A percentile compares a stretch with the other conserved stretches of the same genome.
phyloP scores from a whole-genome alignment of 345 rosid species.

The Aethionema arabicum region DNA sequence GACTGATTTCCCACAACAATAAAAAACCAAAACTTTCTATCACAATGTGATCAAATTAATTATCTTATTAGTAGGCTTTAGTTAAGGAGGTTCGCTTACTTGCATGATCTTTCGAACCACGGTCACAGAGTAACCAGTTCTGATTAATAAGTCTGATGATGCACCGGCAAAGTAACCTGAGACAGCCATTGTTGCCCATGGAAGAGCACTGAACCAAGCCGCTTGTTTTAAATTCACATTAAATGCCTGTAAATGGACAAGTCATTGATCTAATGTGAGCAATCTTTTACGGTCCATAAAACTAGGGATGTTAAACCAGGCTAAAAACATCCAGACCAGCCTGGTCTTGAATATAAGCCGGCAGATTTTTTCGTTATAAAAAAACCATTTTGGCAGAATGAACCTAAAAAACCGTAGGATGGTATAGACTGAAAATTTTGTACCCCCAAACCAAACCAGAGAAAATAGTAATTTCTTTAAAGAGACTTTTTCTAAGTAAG shows the following conservation, averaged over 20 bases:
- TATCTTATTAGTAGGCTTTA: too few relatives aligned
- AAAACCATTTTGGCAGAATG: too few relatives aligned
- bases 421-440: too few relatives aligned
- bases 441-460: too few relatives aligned
- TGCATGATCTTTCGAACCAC: conserved; percentile 88
- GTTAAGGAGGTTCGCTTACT: conserved; percentile 40
- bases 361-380: too few relatives aligned
- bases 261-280: not conserved
- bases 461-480: too few relatives aligned
- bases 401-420: too few relatives aligned
- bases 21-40: not conserved
- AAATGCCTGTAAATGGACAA: conserved; percentile 53
- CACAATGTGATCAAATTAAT: not conserved
- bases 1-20: conserved; percentile 43
- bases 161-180: conserved; percentile 81
- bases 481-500: too few relatives aligned
- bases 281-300: conserved; percentile 11
- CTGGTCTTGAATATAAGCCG: too few relatives aligned
- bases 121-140: conserved; percentile 74
- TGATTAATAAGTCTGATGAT: conserved; percentile 65
- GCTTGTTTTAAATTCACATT: conserved; percentile 89
- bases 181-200: conserved; percentile 93
- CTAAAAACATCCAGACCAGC: too few relatives aligned
- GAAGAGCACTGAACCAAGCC: conserved; percentile 97
- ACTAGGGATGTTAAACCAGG: not conserved